A percentile compares a stretch with the other conserved stretches of the same genome.
Conservation (phyloP, 208 protist species). For the Wallacemonas sp. region DNA sequence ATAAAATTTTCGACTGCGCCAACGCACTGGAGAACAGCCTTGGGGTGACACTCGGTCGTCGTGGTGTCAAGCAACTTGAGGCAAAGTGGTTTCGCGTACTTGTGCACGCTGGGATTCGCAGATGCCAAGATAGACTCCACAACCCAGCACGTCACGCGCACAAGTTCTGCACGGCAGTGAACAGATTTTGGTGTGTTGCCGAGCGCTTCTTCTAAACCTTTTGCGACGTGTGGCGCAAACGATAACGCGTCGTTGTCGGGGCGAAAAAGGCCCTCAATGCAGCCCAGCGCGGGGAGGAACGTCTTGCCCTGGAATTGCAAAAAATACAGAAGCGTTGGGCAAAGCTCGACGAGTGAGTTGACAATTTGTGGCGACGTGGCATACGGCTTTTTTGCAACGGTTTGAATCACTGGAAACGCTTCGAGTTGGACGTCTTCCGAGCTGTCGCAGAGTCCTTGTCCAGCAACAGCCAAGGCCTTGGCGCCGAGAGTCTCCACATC, state of each 20-base stretch:
- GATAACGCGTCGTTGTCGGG: slow-evolving; percentile 11
- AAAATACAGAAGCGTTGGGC: slow-evolving; percentile 16
- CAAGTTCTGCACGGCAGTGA: background rate
- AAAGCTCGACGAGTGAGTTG: slow-evolving; percentile 22
- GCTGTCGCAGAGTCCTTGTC: slow-evolving; percentile 30
- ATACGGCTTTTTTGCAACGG: slow-evolving; percentile 23
- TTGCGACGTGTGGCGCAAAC: slow-evolving; percentile 1
- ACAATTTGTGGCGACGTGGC: slow-evolving; percentile 11
- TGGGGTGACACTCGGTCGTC: background rate
- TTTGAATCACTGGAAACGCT: slow-evolving; percentile 35
- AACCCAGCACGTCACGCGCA: slow-evolving; percentile 4
- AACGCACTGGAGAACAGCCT: slow-evolving; percentile 6
- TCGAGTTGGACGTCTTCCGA: slow-evolving; percentile 55
- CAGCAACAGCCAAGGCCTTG: slow-evolving; percentile 20
- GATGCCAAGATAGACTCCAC: slow-evolving; percentile 8
- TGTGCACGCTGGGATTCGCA: slow-evolving; percentile 3
- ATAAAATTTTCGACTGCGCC: slow-evolving; percentile 4
- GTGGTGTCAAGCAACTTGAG: background rate
- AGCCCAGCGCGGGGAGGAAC: slow-evolving; percentile 17
- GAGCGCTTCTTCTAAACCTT: background rate
- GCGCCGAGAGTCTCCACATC: slow-evolving; percentile 23
- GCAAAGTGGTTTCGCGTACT: background rate
- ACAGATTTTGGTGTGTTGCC: background rate
- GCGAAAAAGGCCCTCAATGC: slow-evolving; percentile 20
- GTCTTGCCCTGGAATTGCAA: slow-evolving; percentile 14